A percentile compares a stretch with the other conserved stretches of the same genome.
phyloP scores from a whole-genome alignment of 2,329 filamentous ascomycete genomes.

The Penicillium sp. region DNA sequence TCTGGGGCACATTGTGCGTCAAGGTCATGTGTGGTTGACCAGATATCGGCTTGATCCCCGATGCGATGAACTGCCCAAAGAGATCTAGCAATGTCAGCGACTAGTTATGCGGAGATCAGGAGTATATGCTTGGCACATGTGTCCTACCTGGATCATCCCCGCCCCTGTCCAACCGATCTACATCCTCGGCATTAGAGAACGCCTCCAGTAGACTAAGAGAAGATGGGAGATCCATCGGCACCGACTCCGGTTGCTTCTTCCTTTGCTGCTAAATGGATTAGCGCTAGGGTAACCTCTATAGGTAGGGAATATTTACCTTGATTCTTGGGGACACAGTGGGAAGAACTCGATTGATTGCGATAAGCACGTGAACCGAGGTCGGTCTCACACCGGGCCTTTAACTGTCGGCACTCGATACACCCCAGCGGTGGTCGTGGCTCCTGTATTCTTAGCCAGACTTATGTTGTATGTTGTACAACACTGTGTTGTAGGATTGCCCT shows the following conservation, averaged over 20 bases:
- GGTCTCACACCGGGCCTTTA: neutral
- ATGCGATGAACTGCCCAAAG: neutral
- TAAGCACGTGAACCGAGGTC: neutral
- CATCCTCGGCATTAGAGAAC: conserved; percentile 8
- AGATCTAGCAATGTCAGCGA: neutral
- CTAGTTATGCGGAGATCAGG: neutral
- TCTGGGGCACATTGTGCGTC: conserved; percentile 4
- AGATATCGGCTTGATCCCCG: conserved; percentile 1
- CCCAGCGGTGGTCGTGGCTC: neutral
- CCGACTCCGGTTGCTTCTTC: neutral
- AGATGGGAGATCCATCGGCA: conserved; percentile 2
- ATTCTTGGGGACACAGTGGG: neutral
- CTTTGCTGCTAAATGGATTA: neutral
- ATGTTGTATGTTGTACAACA: neutral
- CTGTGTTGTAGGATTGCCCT: neutral
- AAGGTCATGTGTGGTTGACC: conserved; percentile 2
- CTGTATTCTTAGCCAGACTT: neutral
- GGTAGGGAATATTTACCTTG: neutral
- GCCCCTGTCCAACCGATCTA: conserved; percentile 1
- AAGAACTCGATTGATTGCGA: neutral
- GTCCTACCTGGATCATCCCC: neutral
- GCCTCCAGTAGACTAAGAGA: conserved; percentile 2
- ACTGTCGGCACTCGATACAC: neutral
- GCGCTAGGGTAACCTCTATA: neutral
- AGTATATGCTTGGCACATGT: neutral